phyloP scores from a whole-genome alignment of 305 asterid genomes.

The Solanum aculeatissimum region DNA sequence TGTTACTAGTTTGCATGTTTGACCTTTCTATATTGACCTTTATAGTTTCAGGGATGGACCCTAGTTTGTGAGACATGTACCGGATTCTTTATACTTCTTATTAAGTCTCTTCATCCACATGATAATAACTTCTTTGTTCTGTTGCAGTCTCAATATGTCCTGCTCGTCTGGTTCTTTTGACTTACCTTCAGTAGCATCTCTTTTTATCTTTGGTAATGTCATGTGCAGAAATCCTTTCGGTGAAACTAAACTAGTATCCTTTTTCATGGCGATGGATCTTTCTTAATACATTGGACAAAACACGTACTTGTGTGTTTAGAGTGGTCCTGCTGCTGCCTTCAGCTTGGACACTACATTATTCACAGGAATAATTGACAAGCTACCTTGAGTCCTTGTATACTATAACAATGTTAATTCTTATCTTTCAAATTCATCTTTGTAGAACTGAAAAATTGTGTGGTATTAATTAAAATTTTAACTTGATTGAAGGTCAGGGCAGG shows the following conservation, averaged over 20 bases:
- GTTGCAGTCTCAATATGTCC: background rate
- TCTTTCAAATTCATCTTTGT: background rate
- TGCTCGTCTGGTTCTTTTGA: background rate
- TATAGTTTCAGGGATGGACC: background rate
- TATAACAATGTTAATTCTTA: background rate
- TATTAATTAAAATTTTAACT: constrained; percentile 17
- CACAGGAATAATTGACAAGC: background rate
- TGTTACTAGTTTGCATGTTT: background rate
- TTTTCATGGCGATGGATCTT: background rate
- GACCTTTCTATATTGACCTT: background rate
- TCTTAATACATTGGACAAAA: background rate
- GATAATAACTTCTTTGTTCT: background rate
- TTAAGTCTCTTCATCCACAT: background rate
- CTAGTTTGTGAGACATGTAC: background rate
- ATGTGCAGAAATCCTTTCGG: background rate
- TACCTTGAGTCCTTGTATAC: background rate
- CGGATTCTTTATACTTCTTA: background rate
- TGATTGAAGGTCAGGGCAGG: constrained; percentile 87
- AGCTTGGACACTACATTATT: background rate
- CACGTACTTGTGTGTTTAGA: background rate
- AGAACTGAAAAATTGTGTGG: background rate
- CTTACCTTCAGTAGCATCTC: background rate
- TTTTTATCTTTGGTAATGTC: background rate
- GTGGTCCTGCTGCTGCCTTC: background rate
- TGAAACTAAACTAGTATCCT: background rate